Percentiles rank a stretch among this genome's conserved stretches.
phyloP scores from a whole-genome alignment of 2,329 filamentous ascomycete species.

The Xylariales sp. region DNA sequence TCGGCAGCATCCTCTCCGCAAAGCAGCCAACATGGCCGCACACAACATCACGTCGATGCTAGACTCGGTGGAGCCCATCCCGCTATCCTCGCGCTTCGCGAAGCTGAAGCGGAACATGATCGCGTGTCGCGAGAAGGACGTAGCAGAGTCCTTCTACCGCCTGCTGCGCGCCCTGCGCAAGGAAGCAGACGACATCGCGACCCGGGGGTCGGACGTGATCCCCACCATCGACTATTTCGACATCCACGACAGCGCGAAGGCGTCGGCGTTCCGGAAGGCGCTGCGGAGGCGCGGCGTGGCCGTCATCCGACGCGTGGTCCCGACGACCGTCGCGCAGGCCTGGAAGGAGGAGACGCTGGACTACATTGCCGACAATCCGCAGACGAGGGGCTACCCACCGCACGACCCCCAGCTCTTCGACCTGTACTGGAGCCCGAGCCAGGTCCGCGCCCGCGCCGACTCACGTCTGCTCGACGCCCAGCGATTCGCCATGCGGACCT shows the following conservation, averaged over 20 bases:
- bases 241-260: conserved; percentile 48
- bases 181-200: conserved; percentile 54
- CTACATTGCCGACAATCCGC: conserved; percentile 72
- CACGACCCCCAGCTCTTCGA: conserved; percentile 77
- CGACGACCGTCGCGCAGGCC: conserved; percentile 68
- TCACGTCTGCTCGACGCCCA: conserved; percentile 72
- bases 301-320: conserved; percentile 74
- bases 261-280: conserved; percentile 43
- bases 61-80: conserved; percentile 51
- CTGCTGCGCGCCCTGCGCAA: conserved; percentile 52
- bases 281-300: conserved; percentile 70
- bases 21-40: conserved; percentile 34
- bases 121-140: conserved; percentile 52
- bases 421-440: conserved; percentile 77
- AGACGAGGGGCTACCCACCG: conserved; percentile 69
- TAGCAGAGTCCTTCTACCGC: conserved; percentile 56
- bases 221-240: conserved; percentile 57
- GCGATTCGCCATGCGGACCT: conserved; percentile 70
- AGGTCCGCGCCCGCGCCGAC: conserved; percentile 74
- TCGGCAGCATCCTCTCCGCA: conserved; percentile 15
- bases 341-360: conserved; percentile 74
- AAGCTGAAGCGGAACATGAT: conserved; percentile 57
- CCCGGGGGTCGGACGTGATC: conserved; percentile 52
- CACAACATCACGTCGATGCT: conserved; percentile 48
- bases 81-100: conserved; percentile 56